Evolutionary conservation across 1,284 basidiomycete species (phyloP).

Genomic region (Golubevia sp.): DNA sequence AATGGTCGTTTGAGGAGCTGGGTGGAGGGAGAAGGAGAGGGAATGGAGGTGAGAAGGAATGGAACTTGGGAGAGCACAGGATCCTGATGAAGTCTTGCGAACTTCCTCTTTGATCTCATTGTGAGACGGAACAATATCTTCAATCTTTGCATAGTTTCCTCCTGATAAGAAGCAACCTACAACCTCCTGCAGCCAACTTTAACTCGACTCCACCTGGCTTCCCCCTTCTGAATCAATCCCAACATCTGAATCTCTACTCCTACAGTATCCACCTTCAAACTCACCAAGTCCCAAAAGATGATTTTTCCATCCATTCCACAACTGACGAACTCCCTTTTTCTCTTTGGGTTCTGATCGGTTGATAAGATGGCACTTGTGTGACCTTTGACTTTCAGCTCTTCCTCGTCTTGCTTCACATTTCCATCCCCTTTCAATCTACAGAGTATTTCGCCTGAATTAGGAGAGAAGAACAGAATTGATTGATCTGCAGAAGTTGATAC

Average conservation of each 20-base stretch:
- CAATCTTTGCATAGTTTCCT: too few relatives aligned
- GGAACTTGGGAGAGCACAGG: not conserved
- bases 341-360: constrained; percentile 31
- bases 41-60: not conserved
- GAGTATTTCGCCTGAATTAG: constrained; percentile 31
- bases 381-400: constrained; percentile 6
- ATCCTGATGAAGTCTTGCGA: not conserved
- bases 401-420: too few relatives aligned
- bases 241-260: too few relatives aligned
- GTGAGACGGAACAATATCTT: too few relatives aligned
- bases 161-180: too few relatives aligned
- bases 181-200: too few relatives aligned
- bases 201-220: too few relatives aligned
- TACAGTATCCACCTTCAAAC: too few relatives aligned
- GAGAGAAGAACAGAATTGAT: constrained; percentile 35
- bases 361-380: constrained; percentile 45
- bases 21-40: not conserved
- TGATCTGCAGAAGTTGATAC: constrained; percentile 35
- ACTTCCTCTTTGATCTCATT: not conserved
- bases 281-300: constrained; percentile 36
- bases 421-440: constrained; percentile 26
- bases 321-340: constrained; percentile 31
- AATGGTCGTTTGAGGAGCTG: constrained; percentile 15
- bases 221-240: too few relatives aligned
- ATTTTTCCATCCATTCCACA: constrained; percentile 28